Percentiles rank a stretch among this genome's conserved stretches.
These are phyloP conservation scores for Metarhizium rileyi DNA, from an alignment of 2,329 filamentous ascomycete genomes.

Conservation along the genomic window DNA sequence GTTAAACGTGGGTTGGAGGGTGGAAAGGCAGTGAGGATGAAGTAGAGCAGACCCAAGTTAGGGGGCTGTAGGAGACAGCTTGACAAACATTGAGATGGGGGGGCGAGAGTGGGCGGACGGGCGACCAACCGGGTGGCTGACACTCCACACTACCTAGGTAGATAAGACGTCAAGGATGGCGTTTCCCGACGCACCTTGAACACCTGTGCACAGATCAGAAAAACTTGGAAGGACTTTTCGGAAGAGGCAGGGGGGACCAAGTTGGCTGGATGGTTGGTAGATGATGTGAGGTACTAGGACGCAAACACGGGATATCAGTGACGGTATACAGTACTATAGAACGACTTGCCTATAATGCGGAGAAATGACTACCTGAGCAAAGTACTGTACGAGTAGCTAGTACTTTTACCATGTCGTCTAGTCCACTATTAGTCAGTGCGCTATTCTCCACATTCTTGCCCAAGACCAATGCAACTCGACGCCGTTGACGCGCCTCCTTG, in stretches of 20 bases:
- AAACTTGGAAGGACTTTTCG: background rate
- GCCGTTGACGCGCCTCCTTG: background rate
- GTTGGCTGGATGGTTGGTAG: background rate
- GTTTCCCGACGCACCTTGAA: background rate
- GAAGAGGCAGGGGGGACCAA: background rate
- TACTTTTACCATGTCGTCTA: background rate
- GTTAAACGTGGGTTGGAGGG: background rate
- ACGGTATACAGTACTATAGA: background rate
- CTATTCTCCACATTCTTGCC: slow-evolving; percentile 1
- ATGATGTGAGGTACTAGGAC: no score
- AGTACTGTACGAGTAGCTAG: background rate
- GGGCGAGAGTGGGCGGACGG: background rate
- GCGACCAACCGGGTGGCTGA: background rate
- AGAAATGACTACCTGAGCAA: no score
- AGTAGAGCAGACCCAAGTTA: background rate
- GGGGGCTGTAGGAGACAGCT: background rate
- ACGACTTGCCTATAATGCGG: background rate
- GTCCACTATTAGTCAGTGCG: background rate
- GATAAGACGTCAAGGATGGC: background rate
- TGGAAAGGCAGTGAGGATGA: background rate
- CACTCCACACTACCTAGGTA: background rate
- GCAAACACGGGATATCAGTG: no score
- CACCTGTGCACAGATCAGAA: background rate
- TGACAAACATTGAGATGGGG: background rate
- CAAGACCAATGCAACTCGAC: background rate